A percentile compares a stretch with the other conserved stretches of the same genome.
These are phyloP conservation scores for Microthlaspi erraticum DNA, from an alignment of 345 rosid species.

Conservation along the genomic window DNA sequence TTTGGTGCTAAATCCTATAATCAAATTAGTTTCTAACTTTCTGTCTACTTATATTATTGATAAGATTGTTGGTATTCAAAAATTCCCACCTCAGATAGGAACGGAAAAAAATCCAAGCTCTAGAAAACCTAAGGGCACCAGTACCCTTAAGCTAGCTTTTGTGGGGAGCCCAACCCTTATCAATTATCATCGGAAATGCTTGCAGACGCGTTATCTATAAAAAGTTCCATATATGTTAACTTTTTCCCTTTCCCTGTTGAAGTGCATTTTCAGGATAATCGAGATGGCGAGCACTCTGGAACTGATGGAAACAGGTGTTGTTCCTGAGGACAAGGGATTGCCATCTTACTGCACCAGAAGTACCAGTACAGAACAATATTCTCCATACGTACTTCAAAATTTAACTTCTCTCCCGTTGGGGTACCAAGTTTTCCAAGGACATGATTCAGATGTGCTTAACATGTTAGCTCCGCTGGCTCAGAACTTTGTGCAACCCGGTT, in stretches of 20 bases:
- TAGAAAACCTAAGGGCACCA: too few relatives aligned
- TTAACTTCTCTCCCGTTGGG: constrained; percentile 80
- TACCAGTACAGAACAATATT: constrained; percentile 62
- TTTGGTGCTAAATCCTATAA: too few relatives aligned
- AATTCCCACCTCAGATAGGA: too few relatives aligned
- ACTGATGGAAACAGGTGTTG: constrained; percentile 48
- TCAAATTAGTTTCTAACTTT: too few relatives aligned
- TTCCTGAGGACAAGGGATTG: constrained; percentile 49
- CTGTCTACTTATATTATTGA: too few relatives aligned
- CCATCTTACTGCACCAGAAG: constrained; percentile 48
- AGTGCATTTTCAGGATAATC: constrained; percentile 79
- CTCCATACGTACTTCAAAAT: constrained; percentile 91
- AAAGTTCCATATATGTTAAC: constrained; percentile 15
- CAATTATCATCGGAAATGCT: too few relatives aligned
- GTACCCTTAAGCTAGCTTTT: too few relatives aligned
- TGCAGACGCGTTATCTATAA: too few relatives aligned
- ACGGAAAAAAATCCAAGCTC: too few relatives aligned
- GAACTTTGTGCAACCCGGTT: constrained; percentile 67
- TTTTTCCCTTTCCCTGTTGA: constrained; percentile 27
- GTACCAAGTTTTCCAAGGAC: constrained; percentile 69
- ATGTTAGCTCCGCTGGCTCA: constrained; percentile 53
- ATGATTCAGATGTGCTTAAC: constrained; percentile 50
- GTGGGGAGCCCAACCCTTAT: too few relatives aligned
- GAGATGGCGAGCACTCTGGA: constrained; percentile 80
- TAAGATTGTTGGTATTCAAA: too few relatives aligned